Conservation (phyloP, 495 filamentous ascomycete species). For the Glonium stellatum region DNA sequence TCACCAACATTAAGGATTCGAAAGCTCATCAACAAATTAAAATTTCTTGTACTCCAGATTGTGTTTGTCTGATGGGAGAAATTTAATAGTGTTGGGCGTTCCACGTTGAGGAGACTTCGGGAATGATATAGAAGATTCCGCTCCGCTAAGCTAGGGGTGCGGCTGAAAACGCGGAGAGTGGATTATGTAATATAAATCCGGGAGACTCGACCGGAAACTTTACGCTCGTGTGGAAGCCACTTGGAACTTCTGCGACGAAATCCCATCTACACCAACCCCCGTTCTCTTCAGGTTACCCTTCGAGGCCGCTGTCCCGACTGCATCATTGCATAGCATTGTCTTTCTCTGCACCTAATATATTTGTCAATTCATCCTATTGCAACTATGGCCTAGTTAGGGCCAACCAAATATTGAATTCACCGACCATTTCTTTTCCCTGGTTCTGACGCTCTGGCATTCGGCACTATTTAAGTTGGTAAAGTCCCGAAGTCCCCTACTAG, state of each 20-base stretch:
- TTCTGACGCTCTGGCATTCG: not conserved
- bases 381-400: not conserved
- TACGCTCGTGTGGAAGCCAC: slow-evolving; percentile 1
- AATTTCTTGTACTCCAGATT: too few relatives aligned
- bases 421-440: not conserved
- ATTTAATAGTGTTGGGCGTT: too few relatives aligned
- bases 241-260: not conserved
- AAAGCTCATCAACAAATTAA: too few relatives aligned
- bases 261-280: not conserved
- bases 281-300: not conserved
- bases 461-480: not conserved
- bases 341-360: not conserved
- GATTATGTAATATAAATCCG: too few relatives aligned
- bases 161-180: too few relatives aligned
- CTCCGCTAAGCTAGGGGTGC: too few relatives aligned
- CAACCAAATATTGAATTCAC: not conserved
- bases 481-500: not conserved
- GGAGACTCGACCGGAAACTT: not conserved
- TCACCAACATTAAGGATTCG: too few relatives aligned
- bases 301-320: not conserved
- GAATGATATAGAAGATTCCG: too few relatives aligned
- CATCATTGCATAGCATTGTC: not conserved
- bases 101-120: too few relatives aligned
- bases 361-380: not conserved
- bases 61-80: too few relatives aligned